phyloP scores from a whole-genome alignment of 1,284 basidiomycete species.

The Schizopora paradoxa region DNA sequence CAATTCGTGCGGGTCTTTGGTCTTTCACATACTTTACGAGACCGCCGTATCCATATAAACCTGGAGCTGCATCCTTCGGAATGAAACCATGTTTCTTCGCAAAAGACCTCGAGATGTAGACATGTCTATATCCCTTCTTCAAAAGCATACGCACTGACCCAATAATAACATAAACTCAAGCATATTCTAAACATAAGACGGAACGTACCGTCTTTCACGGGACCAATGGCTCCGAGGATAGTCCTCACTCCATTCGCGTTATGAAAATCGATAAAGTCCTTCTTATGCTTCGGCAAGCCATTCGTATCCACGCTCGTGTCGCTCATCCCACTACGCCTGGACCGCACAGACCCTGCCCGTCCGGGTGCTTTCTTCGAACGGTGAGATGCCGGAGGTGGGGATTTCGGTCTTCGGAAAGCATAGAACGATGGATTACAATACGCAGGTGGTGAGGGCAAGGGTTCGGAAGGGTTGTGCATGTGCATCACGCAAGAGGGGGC shows the following conservation, averaged over 20 bases:
- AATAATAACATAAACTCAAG: slow-evolving; percentile 13
- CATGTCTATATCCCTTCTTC: slow-evolving; percentile 89
- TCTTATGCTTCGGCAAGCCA: slow-evolving; percentile 57
- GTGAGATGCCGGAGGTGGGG: slow-evolving; percentile 23
- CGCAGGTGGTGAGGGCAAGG: slow-evolving; percentile 52
- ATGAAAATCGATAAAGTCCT: slow-evolving; percentile 82
- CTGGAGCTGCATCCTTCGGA: slow-evolving; percentile 75
- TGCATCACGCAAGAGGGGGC: slow-evolving; percentile 48
- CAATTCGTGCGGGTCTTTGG: background rate
- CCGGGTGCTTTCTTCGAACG: slow-evolving; percentile 27
- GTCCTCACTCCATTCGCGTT: slow-evolving; percentile 90
- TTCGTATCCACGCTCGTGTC: slow-evolving; percentile 31
- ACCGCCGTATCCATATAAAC: slow-evolving; percentile 82
- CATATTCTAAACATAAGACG: slow-evolving; percentile 5
- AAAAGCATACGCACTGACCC: slow-evolving; percentile 84
- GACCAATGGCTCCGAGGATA: slow-evolving; percentile 86
- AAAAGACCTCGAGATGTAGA: slow-evolving; percentile 94
- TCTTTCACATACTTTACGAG: slow-evolving; percentile 52
- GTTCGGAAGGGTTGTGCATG: slow-evolving; percentile 53
- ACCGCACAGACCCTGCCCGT: slow-evolving; percentile 26
- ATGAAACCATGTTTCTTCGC: slow-evolving; percentile 88
- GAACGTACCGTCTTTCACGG: slow-evolving; percentile 76
- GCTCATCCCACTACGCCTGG: slow-evolving; percentile 23
- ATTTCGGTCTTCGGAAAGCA: slow-evolving; percentile 42
- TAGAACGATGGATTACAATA: slow-evolving; percentile 72